Conservation (phyloP, 345 rosid genomes). For the Citrus sp. region DNA sequence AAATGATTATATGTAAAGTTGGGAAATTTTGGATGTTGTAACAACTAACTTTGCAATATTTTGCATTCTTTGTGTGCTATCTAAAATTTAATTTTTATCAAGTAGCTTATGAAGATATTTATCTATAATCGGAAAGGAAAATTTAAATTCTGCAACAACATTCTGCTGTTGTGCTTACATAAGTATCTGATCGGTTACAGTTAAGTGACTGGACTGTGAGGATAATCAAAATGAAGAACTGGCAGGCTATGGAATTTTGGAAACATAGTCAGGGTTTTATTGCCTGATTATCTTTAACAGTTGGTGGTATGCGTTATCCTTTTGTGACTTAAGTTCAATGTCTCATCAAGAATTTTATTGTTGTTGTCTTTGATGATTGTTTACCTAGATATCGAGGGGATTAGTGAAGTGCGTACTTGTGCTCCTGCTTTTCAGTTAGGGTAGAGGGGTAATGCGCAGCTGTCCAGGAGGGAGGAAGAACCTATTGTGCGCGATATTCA, state of each 20-base stretch:
- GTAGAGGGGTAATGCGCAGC: not conserved
- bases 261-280: not conserved
- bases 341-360: not conserved
- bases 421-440: not conserved
- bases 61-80: not conserved
- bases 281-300: not conserved
- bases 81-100: not conserved
- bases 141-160: not conserved
- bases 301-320: not conserved
- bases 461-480: not conserved
- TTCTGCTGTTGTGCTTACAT: conserved; percentile 4
- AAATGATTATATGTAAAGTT: not conserved
- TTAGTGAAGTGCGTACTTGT: not conserved
- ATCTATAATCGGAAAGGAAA: not conserved
- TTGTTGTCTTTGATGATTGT: not conserved
- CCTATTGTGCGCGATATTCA: not conserved
- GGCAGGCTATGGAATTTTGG: not conserved
- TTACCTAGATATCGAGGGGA: not conserved
- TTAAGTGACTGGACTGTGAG: not conserved
- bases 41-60: not conserved
- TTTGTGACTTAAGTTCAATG: not conserved
- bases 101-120: conserved; percentile 6
- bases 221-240: not conserved
- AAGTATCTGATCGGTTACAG: not conserved
- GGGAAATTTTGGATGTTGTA: not conserved